Evolutionary conservation across 2,329 filamentous ascomycete species (phyloP).

Genomic region (Penicillium occitanis): DNA sequence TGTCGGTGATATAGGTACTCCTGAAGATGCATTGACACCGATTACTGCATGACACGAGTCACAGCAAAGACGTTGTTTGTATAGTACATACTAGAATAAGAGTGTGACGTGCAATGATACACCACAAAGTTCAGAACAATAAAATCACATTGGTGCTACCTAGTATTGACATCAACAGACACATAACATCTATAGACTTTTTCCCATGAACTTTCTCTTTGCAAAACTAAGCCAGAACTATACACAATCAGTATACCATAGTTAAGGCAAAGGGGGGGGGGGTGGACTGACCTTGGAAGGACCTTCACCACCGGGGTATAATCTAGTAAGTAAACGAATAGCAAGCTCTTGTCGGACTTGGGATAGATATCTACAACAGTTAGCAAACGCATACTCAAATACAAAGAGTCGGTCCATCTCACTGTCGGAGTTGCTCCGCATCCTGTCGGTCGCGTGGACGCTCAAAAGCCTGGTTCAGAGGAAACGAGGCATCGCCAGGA

Average conservation of each 20-base stretch:
- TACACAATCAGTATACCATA: conserved; percentile 33
- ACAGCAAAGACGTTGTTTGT: not conserved
- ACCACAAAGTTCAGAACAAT: not conserved
- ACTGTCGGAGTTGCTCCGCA: conserved; percentile 83
- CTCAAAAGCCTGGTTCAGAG: conserved; percentile 95
- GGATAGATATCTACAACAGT: conserved; percentile 57
- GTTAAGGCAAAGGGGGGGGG: not conserved
- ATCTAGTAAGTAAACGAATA: conserved; percentile 73
- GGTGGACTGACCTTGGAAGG: conserved; percentile 59
- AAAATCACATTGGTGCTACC: conserved; percentile 18
- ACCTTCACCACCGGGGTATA: conserved; percentile 74
- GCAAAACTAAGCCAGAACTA: conserved; percentile 99
- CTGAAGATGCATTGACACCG: conserved; percentile 11
- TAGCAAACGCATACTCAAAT: not conserved
- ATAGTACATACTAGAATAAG: not conserved
- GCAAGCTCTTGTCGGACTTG: conserved; percentile 94
- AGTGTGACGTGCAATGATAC: not conserved
- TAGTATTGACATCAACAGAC: conserved; percentile 3
- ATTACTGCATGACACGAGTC: not conserved
- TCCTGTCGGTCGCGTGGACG: conserved; percentile 82
- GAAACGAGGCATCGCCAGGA: conserved; percentile 88
- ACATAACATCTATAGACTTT: conserved; percentile 62
- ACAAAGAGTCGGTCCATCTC: conserved; percentile 42
- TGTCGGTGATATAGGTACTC: not conserved
- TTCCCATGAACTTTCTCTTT: conserved; percentile 99